Base-by-base conservation (phyloP, 108 stramenopile genomes). In the Pseudonitzschia multistriata region DNA sequence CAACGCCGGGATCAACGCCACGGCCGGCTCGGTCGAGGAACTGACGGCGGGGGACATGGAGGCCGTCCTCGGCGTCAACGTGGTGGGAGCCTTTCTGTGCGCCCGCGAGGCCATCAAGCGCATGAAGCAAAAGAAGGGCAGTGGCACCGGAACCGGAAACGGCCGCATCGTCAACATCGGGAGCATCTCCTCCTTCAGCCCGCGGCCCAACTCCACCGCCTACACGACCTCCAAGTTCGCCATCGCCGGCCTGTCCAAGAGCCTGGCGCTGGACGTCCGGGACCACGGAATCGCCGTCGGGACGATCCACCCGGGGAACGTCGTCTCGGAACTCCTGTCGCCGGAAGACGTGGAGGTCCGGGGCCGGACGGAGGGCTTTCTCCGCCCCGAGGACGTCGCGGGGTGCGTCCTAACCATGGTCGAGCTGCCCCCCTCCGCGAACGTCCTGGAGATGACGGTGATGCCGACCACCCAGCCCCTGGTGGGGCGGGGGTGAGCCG, bases 191-290 rank as follows among this genome's bases (percentile, higher is more conserved):
- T 83, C 89, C 8, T 37, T 65, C 25, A 66, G 62, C 54, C 93
- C 93, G 0, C 88, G 93, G 36, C 90, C 90, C 13, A 77, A 80
- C 40, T 79, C 85, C 4, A 85, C 83, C 11, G 74, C 87, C 28
- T 94, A 94, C 69, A 89, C 93, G 8, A 78, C 86, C 28, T 85
- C 90, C 52, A 94, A 94, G 66, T 76, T 79, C 70, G 93, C 88
- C 39, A 67, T 94, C 34, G 59, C 70, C 5, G 93, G 93, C 7
- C 67, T 94, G 42, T 86, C 90, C 5, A 79, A 83, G 57, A 66
- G 82, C 34, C 66, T 94, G 49, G 83, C 90, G 11, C 60, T 94
- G 56, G 93, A 94, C 68, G 88, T 87, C 13, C 83, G 93, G 11
- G 36, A 59, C 0, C 62, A 69, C 49, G 79, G 79, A 37, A 67